These are phyloP conservation scores for Apiospora hydei DNA, from an alignment of 2,329 filamentous ascomycete genomes.

Conservation along the genomic window DNA sequence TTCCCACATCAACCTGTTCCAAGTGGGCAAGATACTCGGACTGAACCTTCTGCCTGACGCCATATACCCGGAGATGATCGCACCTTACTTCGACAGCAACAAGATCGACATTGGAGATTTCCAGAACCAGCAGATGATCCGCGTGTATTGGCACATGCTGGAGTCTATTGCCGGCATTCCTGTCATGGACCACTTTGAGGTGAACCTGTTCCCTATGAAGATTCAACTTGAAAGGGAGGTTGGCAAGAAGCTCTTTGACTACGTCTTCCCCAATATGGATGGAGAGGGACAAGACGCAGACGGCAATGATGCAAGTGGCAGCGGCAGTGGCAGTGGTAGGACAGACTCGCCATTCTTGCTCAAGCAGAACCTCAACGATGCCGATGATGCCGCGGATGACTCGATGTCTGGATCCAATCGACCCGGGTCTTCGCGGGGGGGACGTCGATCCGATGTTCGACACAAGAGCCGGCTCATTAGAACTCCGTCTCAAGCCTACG, in stretches of 20 bases:
- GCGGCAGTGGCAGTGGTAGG: conserved; percentile 49
- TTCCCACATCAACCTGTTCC: conserved; percentile 91
- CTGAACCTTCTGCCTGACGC: conserved; percentile 90
- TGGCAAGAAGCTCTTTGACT: conserved; percentile 92
- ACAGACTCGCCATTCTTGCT: conserved; percentile 68
- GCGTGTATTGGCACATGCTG: conserved; percentile 97
- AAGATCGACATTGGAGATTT: conserved; percentile 58
- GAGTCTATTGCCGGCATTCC: conserved; percentile 98
- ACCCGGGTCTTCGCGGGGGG: conserved; percentile 43
- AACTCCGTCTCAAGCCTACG: conserved; percentile 84
- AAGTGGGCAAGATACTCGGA: conserved; percentile 86
- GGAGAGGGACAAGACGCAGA: conserved; percentile 43
- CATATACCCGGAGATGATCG: conserved; percentile 95
- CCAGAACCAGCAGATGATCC: conserved; percentile 82
- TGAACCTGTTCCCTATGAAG: conserved; percentile 90
- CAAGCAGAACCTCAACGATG: conserved; percentile 54
- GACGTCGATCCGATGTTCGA: conserved; percentile 62
- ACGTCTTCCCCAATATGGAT: conserved; percentile 90
- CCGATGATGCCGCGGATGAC: conserved; percentile 54
- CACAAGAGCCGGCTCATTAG: conserved; percentile 76
- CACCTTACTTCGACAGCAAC: conserved; percentile 80
- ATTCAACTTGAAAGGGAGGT: conserved; percentile 93
- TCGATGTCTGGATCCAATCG: conserved; percentile 49
- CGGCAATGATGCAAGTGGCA: conserved; percentile 36
- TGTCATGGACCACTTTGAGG: conserved; percentile 96